Conservation (phyloP, 257 asterid species). For the Asclepias syriaca region DNA sequence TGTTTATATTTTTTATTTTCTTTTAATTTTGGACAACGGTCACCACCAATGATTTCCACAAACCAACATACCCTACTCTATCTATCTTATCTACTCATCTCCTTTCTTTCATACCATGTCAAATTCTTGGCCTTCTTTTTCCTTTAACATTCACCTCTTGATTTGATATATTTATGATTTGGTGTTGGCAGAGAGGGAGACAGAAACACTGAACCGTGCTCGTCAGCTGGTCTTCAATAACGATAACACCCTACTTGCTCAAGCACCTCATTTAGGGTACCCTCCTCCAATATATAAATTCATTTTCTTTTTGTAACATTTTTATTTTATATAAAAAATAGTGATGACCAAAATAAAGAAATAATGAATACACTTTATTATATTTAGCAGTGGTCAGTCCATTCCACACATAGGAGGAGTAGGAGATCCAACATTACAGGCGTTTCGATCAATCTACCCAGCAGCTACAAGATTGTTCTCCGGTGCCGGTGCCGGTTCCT, state of each 20-base stretch:
- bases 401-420: conserved; percentile 46
- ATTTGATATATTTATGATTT: conserved; percentile 8
- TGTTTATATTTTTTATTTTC: not conserved
- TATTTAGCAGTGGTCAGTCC: conserved; percentile 40
- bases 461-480: conserved; percentile 40
- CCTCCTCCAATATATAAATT: not conserved
- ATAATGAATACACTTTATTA: too few relatives aligned
- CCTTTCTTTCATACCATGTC: conserved; percentile 30
- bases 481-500: not conserved
- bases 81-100: conserved; percentile 21
- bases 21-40: conserved; percentile 1
- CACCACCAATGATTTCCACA: conserved; percentile 17
- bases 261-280: conserved; percentile 46
- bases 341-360: too few relatives aligned
- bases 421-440: conserved; percentile 31
- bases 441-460: conserved; percentile 54
- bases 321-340: too few relatives aligned
- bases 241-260: conserved; percentile 50
- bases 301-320: too few relatives aligned
- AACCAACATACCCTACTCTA: conserved; percentile 3
- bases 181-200: conserved; percentile 69
- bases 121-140: not conserved
- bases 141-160: conserved; percentile 10
- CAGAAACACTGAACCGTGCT: conserved; percentile 89
- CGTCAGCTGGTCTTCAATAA: conserved; percentile 81